Conservation (phyloP, 495 filamentous ascomycete species). For the Penicillium soppii region DNA sequence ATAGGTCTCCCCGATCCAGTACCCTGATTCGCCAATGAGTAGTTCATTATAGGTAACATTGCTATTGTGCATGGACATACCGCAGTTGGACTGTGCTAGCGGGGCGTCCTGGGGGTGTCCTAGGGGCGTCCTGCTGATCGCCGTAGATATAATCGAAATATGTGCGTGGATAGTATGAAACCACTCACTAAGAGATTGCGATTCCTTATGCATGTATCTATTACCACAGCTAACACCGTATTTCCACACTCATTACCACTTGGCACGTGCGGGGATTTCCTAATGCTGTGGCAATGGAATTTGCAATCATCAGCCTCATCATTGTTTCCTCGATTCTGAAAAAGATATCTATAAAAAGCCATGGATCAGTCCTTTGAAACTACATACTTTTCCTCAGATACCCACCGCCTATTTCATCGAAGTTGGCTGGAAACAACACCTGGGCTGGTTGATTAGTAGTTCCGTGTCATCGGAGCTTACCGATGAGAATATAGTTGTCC, state of each 20-base stretch:
- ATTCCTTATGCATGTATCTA: too few relatives aligned
- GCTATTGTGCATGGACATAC: constrained; percentile 4
- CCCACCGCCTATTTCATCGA: not conserved
- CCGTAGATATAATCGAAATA: too few relatives aligned
- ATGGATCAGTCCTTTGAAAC: not conserved
- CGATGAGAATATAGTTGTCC: constrained; percentile 17
- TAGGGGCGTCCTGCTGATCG: too few relatives aligned
- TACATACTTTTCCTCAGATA: not conserved
- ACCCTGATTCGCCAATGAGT: too few relatives aligned
- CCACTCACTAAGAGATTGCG: too few relatives aligned
- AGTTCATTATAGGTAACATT: not conserved
- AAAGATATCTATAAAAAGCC: constrained; percentile 2
- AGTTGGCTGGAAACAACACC: not conserved
- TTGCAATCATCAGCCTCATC: not conserved
- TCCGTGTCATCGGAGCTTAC: constrained; percentile 13
- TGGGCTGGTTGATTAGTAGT: constrained; percentile 3
- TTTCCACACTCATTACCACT: too few relatives aligned
- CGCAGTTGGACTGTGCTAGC: not conserved
- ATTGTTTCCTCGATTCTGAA: not conserved
- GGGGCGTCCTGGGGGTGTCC: not conserved
- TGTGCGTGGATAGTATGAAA: too few relatives aligned
- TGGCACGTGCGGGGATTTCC: not conserved
- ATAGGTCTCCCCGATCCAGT: not conserved
- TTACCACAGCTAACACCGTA: too few relatives aligned
- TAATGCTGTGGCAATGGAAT: not conserved